These are phyloP conservation scores for Candida germanica DNA, from an alignment of 805 yeast species.

Conservation along the genomic window DNA sequence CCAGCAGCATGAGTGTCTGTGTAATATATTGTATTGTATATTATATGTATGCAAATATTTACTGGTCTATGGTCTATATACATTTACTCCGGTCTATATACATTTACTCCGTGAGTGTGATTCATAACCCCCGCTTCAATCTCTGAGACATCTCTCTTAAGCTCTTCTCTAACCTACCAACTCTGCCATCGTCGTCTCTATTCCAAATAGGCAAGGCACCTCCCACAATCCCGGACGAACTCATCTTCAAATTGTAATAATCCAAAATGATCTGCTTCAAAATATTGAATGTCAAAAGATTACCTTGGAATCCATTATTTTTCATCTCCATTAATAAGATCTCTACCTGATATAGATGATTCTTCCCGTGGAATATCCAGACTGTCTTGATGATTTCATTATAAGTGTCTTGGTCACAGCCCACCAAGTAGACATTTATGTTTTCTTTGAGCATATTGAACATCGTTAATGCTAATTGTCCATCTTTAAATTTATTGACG, in stretches of 20 bases:
- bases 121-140: neutral
- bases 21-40: no score
- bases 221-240: slow-evolving; percentile 16
- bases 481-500: slow-evolving; percentile 28
- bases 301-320: slow-evolving; percentile 40
- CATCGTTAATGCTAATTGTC: slow-evolving; percentile 32
- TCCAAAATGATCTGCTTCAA: slow-evolving; percentile 33
- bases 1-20: no score
- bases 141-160: slow-evolving; percentile 2
- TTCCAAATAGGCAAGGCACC: slow-evolving; percentile 34
- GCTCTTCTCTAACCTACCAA: slow-evolving; percentile 8
- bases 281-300: slow-evolving; percentile 31
- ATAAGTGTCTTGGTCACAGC: slow-evolving; percentile 41
- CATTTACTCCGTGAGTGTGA: no score
- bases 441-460: slow-evolving; percentile 35
- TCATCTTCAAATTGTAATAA: slow-evolving; percentile 32
- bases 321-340: slow-evolving; percentile 35
- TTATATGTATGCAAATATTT: no score
- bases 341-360: slow-evolving; percentile 33
- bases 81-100: no score
- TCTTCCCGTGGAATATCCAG: slow-evolving; percentile 40
- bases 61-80: no score
- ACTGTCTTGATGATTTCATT: slow-evolving; percentile 34
- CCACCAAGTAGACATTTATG: slow-evolving; percentile 28
- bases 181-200: slow-evolving; percentile 33